These are phyloP conservation scores for Boechera stricta DNA, from an alignment of 345 rosid genomes.

Conservation along the genomic window DNA sequence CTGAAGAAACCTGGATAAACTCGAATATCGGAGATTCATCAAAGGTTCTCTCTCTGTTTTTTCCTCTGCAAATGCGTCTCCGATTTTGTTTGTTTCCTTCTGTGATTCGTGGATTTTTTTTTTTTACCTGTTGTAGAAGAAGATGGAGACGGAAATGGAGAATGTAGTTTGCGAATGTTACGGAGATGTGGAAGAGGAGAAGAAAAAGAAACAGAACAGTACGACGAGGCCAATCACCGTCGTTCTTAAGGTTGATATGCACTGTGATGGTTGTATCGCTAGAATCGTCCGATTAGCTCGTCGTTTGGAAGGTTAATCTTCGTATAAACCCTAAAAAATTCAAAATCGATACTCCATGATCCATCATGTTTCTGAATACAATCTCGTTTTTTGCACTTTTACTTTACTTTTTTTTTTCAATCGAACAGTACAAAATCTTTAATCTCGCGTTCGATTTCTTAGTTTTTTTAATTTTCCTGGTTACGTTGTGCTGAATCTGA, in stretches of 20 bases:
- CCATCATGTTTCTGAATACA: neutral
- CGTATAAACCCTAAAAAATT: neutral
- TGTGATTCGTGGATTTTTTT: neutral
- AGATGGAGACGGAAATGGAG: neutral
- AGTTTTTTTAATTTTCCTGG: neutral
- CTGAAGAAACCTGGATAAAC: neutral
- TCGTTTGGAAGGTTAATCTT: slow-evolving; percentile 20
- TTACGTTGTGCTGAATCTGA: neutral
- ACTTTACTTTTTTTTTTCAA: neutral
- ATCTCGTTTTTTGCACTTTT: slow-evolving; percentile 3
- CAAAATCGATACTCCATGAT: neutral
- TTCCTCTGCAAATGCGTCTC: neutral
- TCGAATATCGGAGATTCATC: neutral
- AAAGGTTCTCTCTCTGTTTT: neutral
- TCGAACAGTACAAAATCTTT: neutral
- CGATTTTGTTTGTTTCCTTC: neutral
- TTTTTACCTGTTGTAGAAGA: neutral
- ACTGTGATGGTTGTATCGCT: slow-evolving; percentile 36
- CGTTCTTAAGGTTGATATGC: slow-evolving; percentile 32
- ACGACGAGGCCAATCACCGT: slow-evolving; percentile 27
- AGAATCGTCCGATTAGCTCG: slow-evolving; percentile 32
- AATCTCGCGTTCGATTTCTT: slow-evolving; percentile 4
- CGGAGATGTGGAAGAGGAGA: slow-evolving; percentile 15
- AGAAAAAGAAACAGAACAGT: neutral
- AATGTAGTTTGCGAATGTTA: neutral